Conservation (phyloP, 306 rosid species). For the Cicer pinnatifidum region DNA sequence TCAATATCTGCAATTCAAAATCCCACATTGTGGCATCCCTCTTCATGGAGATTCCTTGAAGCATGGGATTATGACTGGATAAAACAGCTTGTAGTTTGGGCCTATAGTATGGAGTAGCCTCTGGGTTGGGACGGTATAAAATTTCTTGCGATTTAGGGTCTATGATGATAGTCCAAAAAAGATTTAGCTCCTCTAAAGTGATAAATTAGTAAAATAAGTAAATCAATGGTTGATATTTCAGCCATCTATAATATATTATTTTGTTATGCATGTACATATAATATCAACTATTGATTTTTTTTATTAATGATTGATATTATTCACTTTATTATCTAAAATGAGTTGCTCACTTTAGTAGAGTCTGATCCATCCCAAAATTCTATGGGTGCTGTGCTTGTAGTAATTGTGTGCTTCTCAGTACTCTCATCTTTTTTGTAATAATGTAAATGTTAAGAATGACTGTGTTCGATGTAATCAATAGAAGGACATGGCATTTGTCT, state of each 20-base stretch:
- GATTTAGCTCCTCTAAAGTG: background rate
- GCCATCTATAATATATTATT: too few relatives aligned
- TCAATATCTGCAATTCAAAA: background rate
- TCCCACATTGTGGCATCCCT: too few relatives aligned
- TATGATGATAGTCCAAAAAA: background rate
- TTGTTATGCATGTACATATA: too few relatives aligned
- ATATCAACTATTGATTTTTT: too few relatives aligned
- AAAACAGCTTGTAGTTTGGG: background rate
- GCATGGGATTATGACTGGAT: too few relatives aligned
- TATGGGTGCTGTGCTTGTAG: background rate
- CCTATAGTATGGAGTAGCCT: background rate
- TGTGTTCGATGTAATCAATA: background rate
- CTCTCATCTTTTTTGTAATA: background rate
- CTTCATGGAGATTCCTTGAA: too few relatives aligned
- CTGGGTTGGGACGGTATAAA: background rate
- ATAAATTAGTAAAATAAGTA: background rate
- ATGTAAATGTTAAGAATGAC: background rate
- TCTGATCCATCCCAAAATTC: background rate
- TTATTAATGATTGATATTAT: background rate
- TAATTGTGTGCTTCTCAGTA: background rate
- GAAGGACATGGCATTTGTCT: background rate
- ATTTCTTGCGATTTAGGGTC: slow-evolving; percentile 5
- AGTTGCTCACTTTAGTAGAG: background rate
- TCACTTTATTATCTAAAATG: background rate
- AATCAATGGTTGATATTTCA: background rate